phyloP scores from a whole-genome alignment of 768 basidiomycete genomes.

The Mycena epipterygia region DNA sequence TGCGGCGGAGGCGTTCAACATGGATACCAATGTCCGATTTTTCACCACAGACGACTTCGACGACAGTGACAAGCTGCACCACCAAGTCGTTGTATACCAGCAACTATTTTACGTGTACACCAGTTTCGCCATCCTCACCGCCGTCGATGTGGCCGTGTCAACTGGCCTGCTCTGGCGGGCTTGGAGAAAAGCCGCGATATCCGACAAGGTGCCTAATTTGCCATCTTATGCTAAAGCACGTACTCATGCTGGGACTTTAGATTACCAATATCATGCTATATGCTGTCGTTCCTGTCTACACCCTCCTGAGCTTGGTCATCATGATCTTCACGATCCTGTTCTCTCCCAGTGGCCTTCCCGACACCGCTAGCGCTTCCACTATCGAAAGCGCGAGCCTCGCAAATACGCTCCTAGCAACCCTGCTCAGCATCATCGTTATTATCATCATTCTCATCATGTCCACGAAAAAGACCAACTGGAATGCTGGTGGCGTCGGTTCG shows the following conservation, averaged over 20 bases:
- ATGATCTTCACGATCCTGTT: slow-evolving; percentile 36
- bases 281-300: slow-evolving; percentile 28
- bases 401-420: slow-evolving; percentile 3
- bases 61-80: neutral
- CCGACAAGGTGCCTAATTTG: slow-evolving; percentile 22
- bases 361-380: neutral
- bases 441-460: slow-evolving; percentile 12
- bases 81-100: neutral
- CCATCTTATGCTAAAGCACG: neutral
- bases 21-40: slow-evolving; percentile 24
- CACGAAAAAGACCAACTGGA: slow-evolving; percentile 20
- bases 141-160: slow-evolving; percentile 27
- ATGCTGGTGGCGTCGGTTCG: slow-evolving; percentile 6
- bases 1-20: slow-evolving; percentile 16
- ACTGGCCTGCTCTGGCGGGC: slow-evolving; percentile 23
- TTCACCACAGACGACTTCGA: neutral
- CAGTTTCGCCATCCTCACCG: slow-evolving; percentile 26
- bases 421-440: slow-evolving; percentile 5
- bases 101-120: slow-evolving; percentile 13
- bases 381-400: slow-evolving; percentile 30
- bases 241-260: slow-evolving; percentile 7
- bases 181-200: slow-evolving; percentile 16
- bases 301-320: slow-evolving; percentile 1
- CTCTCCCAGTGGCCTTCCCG: slow-evolving; percentile 23
- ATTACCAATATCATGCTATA: slow-evolving; percentile 24